Evolutionary conservation across 805 yeast genomes (phyloP).

Genomic region (Priceomyces castillae): DNA sequence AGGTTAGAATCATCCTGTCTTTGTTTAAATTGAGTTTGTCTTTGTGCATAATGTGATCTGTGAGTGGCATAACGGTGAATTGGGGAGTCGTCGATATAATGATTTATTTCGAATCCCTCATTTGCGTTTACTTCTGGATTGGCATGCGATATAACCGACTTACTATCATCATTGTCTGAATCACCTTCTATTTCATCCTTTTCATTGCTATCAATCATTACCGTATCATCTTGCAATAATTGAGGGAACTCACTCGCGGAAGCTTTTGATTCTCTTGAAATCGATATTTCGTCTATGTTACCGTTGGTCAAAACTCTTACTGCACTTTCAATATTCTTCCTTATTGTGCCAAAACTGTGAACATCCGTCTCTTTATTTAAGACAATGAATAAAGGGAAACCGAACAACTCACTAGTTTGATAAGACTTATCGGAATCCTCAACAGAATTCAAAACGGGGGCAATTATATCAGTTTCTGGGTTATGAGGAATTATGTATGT

Average conservation of each 20-base stretch:
- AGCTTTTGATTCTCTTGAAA: constrained; percentile 10
- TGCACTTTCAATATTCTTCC: constrained; percentile 51
- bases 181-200: not conserved
- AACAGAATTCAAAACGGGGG: constrained; percentile 57
- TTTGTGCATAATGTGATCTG: constrained; percentile 1
- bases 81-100: constrained; percentile 30
- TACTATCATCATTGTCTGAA: constrained; percentile 34
- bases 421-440: constrained; percentile 36
- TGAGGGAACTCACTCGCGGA: constrained; percentile 35
- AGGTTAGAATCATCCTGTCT: constrained; percentile 26
- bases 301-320: constrained; percentile 23
- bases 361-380: constrained; percentile 49
- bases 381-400: constrained; percentile 72
- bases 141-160: constrained; percentile 50
- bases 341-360: constrained; percentile 54
- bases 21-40: constrained; percentile 7
- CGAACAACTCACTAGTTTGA: constrained; percentile 52
- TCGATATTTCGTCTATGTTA: constrained; percentile 15
- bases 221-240: constrained; percentile 19
- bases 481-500: constrained; percentile 58
- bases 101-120: constrained; percentile 47
- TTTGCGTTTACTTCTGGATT: constrained; percentile 50
- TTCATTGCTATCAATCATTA: constrained; percentile 14
- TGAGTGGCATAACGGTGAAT: constrained; percentile 5
- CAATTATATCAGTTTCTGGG: constrained; percentile 36